A percentile compares a stretch with the other conserved stretches of the same genome.
Conservation (phyloP, 306 rosid species). For the Heteromeles arbutifolia region DNA sequence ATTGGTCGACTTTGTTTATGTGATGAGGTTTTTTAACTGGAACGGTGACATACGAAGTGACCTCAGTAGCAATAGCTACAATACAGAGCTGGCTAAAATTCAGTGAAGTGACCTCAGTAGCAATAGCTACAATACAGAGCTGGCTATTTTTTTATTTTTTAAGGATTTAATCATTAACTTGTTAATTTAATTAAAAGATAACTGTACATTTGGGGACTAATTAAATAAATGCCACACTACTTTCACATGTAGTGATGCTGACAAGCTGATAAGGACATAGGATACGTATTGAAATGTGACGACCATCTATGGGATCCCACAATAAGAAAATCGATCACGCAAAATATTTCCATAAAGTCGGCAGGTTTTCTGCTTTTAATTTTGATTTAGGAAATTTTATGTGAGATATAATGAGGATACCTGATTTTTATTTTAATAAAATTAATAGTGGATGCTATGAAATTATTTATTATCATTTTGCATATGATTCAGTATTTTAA, state of each 20-base stretch:
- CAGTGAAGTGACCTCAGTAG: no score
- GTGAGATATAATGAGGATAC: no score
- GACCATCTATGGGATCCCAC: no score
- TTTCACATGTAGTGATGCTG: constrained; percentile 2
- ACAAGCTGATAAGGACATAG: background rate
- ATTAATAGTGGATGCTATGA: no score
- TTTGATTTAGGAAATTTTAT: no score
- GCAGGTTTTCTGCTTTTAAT: no score
- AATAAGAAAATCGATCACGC: no score
- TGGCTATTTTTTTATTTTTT: no score
- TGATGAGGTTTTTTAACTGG: background rate
- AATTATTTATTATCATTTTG: no score
- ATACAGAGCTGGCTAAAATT: background rate
- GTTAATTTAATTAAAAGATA: background rate
- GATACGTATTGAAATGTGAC: background rate
- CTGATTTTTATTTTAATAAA: no score
- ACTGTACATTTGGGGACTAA: constrained; percentile 24
- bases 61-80: background rate
- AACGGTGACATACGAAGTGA: constrained; percentile 17
- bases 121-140: background rate
- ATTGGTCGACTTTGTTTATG: background rate
- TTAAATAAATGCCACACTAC: background rate
- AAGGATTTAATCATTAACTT: background rate
- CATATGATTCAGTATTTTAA: no score
- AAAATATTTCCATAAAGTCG: no score